phyloP scores from a whole-genome alignment of 345 rosid genomes.

The Combretum micranthum region DNA sequence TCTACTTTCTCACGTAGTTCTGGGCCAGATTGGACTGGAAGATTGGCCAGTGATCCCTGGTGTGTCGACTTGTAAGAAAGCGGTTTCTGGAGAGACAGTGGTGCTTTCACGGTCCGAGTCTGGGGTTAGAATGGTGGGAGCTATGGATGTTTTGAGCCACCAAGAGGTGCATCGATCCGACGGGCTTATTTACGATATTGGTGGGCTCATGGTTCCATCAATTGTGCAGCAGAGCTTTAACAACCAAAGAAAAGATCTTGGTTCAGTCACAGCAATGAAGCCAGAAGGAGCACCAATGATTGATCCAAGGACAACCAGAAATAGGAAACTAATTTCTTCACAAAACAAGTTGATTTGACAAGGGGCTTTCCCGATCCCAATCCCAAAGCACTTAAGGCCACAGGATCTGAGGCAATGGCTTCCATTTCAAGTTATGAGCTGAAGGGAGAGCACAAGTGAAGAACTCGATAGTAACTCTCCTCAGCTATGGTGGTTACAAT shows the following conservation, averaged over 20 bases:
- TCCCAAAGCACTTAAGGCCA: constrained; percentile 85
- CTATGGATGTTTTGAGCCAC: constrained; percentile 35
- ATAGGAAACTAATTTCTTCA: no score
- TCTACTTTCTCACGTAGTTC: constrained; percentile 69
- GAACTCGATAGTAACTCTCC: constrained; percentile 78
- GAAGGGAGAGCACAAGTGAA: constrained; percentile 84
- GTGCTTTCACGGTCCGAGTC: constrained; percentile 34
- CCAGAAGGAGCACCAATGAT: constrained; percentile 74
- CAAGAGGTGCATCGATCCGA: constrained; percentile 56
- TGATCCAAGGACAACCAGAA: constrained; percentile 44
- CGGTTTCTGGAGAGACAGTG: constrained; percentile 42
- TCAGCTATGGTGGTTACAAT: constrained; percentile 94
- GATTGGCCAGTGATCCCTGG: constrained; percentile 42
- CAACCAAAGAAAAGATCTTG: constrained; percentile 50
- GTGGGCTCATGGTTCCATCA: constrained; percentile 47
- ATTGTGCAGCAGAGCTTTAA: constrained; percentile 67
- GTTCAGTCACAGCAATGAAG: constrained; percentile 53
- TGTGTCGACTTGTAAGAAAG: constrained; percentile 24
- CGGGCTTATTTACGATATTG: constrained; percentile 70
- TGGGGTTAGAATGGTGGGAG: constrained; percentile 29
- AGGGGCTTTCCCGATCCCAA: constrained; percentile 46
- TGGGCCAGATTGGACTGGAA: constrained; percentile 39
- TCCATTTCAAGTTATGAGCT: no score
- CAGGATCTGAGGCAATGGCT: constrained; percentile 55
- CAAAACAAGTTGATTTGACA: no score